These are phyloP conservation scores for Graphilbum fragrans DNA, from an alignment of 2,329 filamentous ascomycete species.

Conservation along the genomic window DNA sequence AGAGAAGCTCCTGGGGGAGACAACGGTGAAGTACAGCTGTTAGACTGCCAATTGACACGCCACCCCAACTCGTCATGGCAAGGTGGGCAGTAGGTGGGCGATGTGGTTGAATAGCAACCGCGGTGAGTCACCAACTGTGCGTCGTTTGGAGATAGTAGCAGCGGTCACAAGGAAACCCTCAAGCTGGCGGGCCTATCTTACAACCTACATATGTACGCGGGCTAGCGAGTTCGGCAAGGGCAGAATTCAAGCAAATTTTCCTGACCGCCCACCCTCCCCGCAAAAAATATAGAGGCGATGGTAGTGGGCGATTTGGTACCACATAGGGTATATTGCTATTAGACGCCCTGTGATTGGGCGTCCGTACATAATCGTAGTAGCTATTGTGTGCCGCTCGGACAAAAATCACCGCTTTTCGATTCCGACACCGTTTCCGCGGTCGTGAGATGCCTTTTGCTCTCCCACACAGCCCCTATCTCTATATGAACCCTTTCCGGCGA, in stretches of 20 bases:
- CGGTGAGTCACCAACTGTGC: constrained; percentile 1
- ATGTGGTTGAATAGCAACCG: neutral
- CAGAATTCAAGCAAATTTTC: constrained; percentile 5
- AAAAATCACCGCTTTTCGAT: no score
- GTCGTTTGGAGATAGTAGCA: no score
- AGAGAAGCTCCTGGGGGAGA: no score
- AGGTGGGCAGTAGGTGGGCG: neutral
- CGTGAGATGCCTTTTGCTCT: no score
- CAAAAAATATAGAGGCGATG: neutral
- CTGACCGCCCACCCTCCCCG: constrained; percentile 2
- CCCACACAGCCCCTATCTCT: no score
- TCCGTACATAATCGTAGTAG: neutral
- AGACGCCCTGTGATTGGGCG: constrained; percentile 5
- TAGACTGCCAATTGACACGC: neutral
- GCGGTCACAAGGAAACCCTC: constrained; percentile 15
- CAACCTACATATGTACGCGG: neutral
- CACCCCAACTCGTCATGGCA: neutral
- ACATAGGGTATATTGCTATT: no score
- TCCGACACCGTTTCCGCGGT: no score
- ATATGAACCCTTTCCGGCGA: no score
- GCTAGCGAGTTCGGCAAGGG: constrained; percentile 3
- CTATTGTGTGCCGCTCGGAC: neutral
- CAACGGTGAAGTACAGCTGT: no score
- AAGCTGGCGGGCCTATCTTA: no score
- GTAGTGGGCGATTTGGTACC: neutral